A percentile compares a stretch with the other conserved stretches of the same genome.
Conservation (phyloP, 768 basidiomycete genomes). For the Lactarius indigo region DNA sequence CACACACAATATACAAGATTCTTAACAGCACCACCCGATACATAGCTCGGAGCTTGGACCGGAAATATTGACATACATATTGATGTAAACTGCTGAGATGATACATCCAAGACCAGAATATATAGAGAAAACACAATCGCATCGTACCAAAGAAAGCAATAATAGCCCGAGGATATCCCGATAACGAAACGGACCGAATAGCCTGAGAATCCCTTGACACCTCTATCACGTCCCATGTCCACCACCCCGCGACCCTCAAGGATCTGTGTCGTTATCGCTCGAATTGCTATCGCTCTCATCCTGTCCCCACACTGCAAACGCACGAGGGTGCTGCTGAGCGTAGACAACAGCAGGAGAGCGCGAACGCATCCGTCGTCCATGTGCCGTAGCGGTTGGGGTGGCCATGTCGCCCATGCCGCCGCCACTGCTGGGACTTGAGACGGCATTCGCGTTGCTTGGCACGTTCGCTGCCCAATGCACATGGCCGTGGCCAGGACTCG, state of each 20-base stretch:
- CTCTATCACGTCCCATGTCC: background rate
- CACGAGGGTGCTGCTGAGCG: slow-evolving; percentile 40
- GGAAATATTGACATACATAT: background rate
- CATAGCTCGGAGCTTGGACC: background rate
- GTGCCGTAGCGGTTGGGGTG: slow-evolving; percentile 21
- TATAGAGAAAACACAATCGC: background rate
- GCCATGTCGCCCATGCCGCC: slow-evolving; percentile 5
- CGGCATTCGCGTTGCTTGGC: background rate
- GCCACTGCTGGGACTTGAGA: background rate
- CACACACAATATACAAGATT: background rate
- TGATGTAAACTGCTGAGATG: background rate
- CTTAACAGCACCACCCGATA: background rate
- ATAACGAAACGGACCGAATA: background rate
- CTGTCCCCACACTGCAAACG: slow-evolving; percentile 85
- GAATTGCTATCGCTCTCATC: slow-evolving; percentile 86
- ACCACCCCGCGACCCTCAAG: slow-evolving; percentile 26
- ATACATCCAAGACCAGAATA: background rate
- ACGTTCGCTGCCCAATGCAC: slow-evolving; percentile 15
- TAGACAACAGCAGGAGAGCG: slow-evolving; percentile 28
- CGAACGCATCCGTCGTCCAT: slow-evolving; percentile 29
- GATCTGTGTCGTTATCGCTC: slow-evolving; percentile 71
- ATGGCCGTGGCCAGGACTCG: slow-evolving; percentile 12
- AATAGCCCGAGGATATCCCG: background rate
- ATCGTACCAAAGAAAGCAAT: background rate
- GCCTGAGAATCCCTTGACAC: background rate